A percentile compares a stretch with the other conserved stretches of the same genome.
Conservation (phyloP, 148 eudicot species). For the Tetragonia tetragonoides region DNA sequence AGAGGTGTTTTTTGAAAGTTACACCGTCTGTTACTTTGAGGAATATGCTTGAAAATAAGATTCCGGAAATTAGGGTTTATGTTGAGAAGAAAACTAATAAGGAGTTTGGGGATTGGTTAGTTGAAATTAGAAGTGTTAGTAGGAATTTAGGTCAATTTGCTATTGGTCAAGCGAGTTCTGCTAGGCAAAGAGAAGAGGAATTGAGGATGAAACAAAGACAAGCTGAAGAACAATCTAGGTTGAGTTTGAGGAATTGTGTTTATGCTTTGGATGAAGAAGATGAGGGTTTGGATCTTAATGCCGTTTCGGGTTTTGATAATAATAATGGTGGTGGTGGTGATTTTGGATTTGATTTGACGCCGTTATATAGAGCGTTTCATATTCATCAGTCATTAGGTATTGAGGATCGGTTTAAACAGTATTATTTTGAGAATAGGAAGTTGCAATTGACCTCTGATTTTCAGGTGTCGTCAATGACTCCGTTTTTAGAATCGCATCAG, state of each 20-base stretch:
- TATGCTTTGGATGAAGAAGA: constrained; percentile 87
- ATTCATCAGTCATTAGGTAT: constrained; percentile 78
- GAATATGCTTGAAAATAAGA: constrained; percentile 67
- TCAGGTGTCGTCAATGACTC: constrained; percentile 94
- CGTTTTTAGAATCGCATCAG: constrained; percentile 92
- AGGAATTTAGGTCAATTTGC: constrained; percentile 91
- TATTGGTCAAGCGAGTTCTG: constrained; percentile 87
- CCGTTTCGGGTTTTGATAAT: neutral
- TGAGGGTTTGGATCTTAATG: constrained; percentile 44
- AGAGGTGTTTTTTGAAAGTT: constrained; percentile 34
- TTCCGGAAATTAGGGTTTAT: constrained; percentile 65
- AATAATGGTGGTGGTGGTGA: constrained; percentile 21
- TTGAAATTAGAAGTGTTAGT: constrained; percentile 82
- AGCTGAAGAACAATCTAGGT: constrained; percentile 90
- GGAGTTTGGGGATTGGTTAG: constrained; percentile 90
- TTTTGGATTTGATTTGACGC: constrained; percentile 77
- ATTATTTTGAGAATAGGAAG: constrained; percentile 87
- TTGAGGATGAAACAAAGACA: constrained; percentile 82
- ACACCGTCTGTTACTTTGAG: constrained; percentile 62
- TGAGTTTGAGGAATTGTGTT: constrained; percentile 76
- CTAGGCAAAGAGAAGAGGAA: constrained; percentile 93
- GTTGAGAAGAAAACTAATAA: constrained; percentile 66
- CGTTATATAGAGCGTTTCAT: constrained; percentile 79
- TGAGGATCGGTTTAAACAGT: constrained; percentile 73
- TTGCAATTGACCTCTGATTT: constrained; percentile 91